Evolutionary conservation across 2,329 filamentous ascomycete genomes (phyloP).

Genomic region (Hypocrella siamensis): DNA sequence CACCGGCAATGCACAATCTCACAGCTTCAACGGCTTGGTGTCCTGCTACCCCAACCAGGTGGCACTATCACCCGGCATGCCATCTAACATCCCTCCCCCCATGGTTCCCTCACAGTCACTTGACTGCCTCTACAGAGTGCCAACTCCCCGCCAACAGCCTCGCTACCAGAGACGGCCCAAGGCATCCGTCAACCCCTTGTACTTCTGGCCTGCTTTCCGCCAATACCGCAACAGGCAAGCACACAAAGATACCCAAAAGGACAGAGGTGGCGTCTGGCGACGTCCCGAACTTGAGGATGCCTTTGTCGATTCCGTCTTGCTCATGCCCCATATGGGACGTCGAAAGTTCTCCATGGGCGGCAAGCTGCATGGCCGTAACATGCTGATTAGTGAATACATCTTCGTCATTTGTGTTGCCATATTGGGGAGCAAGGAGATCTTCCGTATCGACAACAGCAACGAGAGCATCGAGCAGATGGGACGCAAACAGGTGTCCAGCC

Average conservation of each 20-base stretch:
- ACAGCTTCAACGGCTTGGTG: constrained; percentile 23
- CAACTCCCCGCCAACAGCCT: constrained; percentile 20
- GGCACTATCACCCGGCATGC: constrained; percentile 26
- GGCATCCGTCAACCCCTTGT: constrained; percentile 39
- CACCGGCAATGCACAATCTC: constrained; percentile 33
- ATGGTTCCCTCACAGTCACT: constrained; percentile 34
- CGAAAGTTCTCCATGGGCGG: constrained; percentile 50
- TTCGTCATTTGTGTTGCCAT: constrained; percentile 25
- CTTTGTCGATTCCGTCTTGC: constrained; percentile 49
- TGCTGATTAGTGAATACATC: constrained; percentile 54
- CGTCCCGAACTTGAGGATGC: constrained; percentile 44
- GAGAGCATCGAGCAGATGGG: constrained; percentile 30
- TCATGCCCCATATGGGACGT: constrained; percentile 51
- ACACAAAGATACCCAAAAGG: constrained; percentile 43
- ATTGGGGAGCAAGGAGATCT: constrained; percentile 25
- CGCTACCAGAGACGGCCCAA: constrained; percentile 19
- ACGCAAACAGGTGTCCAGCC: constrained; percentile 53
- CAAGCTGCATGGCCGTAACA: constrained; percentile 51
- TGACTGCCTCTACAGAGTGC: constrained; percentile 22
- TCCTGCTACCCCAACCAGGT: constrained; percentile 28
- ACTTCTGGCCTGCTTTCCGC: constrained; percentile 45
- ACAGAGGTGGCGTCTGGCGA: constrained; percentile 40
- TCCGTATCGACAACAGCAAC: constrained; percentile 26
- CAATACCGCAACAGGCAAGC: constrained; percentile 51
- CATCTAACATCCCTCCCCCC: constrained; percentile 33